Conservation (phyloP, 371 early-diverging fungal species). For the Zychaea mexicana region DNA sequence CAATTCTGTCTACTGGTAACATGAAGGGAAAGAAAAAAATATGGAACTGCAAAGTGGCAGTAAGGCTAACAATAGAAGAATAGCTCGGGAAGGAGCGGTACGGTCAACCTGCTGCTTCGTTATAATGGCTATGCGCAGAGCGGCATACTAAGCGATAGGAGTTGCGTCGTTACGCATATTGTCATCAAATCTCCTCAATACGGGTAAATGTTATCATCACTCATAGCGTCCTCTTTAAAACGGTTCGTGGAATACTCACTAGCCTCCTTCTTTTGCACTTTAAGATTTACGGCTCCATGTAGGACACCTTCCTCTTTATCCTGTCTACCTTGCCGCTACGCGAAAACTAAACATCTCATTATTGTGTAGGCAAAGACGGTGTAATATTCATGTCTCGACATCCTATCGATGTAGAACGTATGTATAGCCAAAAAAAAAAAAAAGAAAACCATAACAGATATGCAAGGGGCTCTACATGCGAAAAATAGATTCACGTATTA, state of each 20-base stretch:
- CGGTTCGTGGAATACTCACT: too few species aligned
- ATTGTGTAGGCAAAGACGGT: slow-evolving; percentile 22
- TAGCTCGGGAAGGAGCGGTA: slow-evolving; percentile 27
- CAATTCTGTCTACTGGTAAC: slow-evolving; percentile 25
- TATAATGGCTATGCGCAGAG: slow-evolving; percentile 13
- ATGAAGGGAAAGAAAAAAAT: neutral
- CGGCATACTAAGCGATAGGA: slow-evolving; percentile 12
- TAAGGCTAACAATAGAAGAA: too few species aligned
- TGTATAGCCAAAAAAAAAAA: slow-evolving; percentile 1
- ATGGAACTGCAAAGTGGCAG: too few species aligned
- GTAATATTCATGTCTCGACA: slow-evolving; percentile 27
- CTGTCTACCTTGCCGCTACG: too few species aligned
- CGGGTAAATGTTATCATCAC: slow-evolving; percentile 10
- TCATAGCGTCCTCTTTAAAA: neutral
- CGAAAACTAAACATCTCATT: neutral
- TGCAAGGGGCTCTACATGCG: too few species aligned
- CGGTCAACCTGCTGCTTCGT: slow-evolving; percentile 22
- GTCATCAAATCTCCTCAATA: slow-evolving; percentile 28
- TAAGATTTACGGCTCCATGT: slow-evolving; percentile 34
- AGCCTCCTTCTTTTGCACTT: too few species aligned
- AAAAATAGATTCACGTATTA: neutral
- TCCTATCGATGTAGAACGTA: slow-evolving; percentile 27
- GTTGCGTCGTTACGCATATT: slow-evolving; percentile 23
- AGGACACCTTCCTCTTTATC: neutral
- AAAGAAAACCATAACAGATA: too few species aligned